Evolutionary conservation across 352 stramenopile genomes (phyloP), one percentile per base, ranked within the genome.

Genomic region (Globisporangium polare): DNA sequence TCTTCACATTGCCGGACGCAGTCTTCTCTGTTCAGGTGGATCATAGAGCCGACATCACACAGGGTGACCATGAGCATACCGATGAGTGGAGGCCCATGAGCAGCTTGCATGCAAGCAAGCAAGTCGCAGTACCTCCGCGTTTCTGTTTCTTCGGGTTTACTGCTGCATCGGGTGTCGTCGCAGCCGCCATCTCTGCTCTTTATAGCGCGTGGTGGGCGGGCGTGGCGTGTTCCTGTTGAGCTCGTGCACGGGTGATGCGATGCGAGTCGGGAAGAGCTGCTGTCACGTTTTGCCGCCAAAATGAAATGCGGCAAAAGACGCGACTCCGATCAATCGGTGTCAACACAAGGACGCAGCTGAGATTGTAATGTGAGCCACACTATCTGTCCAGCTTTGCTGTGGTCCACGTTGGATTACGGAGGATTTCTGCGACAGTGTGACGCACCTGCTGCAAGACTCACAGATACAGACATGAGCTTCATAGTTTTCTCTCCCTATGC

Each of bases 111-210:
- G 46, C 24, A 33, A 15, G 12, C 8, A 39, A 39, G 33, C 33
- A 39, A 2, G 33, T 12, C 15, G 33, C 47, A 39, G 35, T 46
- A 65, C 58, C 58, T 39, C 24, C 22, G 15, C 58, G 58, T 39
- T 65, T 59, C 39, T 65, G 58, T 29, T 65, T 65, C 41, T 65
- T 65, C 3, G 58, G 58, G 4, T 50, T 45, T 33, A 24, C 18
- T 31, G 39, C 50, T 20, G 50, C 51, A 39, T 63, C 49, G 0
- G 37, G 6, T 26, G 46, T 51, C 26, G 24, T 46, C 7, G 35
- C 47, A 15, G 39, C 46, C 20, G 35, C 47, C 58, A 63, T 63
- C 12, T 29, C 18, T 53, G 54, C 17, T 20, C 5, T 45, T 5
- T 20, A 3, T 52, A 27, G 18, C 10, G 26, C 26, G 20, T 39